A percentile compares a stretch with the other conserved stretches of the same genome.
Evolutionary conservation across 352 stramenopile species (phyloP).

Genomic region (Phytophthora cryptogea): DNA sequence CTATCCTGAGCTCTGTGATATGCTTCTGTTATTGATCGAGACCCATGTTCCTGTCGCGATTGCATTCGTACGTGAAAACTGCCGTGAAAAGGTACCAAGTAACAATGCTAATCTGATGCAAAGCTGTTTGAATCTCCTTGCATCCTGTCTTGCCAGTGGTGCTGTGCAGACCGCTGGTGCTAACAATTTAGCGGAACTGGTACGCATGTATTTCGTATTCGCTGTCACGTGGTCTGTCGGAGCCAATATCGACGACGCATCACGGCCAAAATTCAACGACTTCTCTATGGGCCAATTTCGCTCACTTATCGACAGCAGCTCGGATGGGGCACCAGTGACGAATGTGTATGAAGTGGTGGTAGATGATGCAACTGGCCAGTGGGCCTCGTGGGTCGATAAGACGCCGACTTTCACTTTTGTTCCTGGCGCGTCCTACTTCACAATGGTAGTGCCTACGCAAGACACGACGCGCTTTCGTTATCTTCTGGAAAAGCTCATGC

Average conservation of each 20-base stretch:
- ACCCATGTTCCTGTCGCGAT: constrained; percentile 83
- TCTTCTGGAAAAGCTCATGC: constrained; percentile 89
- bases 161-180: constrained; percentile 43
- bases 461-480: constrained; percentile 95
- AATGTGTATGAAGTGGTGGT: constrained; percentile 89
- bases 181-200: constrained; percentile 55
- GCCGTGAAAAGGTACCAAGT: constrained; percentile 86
- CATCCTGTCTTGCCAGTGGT: constrained; percentile 62
- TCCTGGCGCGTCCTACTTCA: constrained; percentile 90
- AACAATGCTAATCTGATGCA: constrained; percentile 91
- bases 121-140: constrained; percentile 87
- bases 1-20: constrained; percentile 56
- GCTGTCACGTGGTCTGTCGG: constrained; percentile 84
- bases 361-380: constrained; percentile 73
- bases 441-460: constrained; percentile 94
- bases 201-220: constrained; percentile 92
- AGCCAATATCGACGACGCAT: constrained; percentile 88
- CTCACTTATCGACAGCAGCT: constrained; percentile 52
- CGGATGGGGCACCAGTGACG: constrained; percentile 50
- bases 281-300: constrained; percentile 82
- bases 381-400: constrained; percentile 88
- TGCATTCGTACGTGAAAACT: constrained; percentile 89
- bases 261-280: constrained; percentile 83
- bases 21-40: constrained; percentile 81
- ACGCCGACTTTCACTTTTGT: constrained; percentile 90